phyloP scores from a whole-genome alignment of 768 basidiomycete genomes.

The Leccinellum luteum region DNA sequence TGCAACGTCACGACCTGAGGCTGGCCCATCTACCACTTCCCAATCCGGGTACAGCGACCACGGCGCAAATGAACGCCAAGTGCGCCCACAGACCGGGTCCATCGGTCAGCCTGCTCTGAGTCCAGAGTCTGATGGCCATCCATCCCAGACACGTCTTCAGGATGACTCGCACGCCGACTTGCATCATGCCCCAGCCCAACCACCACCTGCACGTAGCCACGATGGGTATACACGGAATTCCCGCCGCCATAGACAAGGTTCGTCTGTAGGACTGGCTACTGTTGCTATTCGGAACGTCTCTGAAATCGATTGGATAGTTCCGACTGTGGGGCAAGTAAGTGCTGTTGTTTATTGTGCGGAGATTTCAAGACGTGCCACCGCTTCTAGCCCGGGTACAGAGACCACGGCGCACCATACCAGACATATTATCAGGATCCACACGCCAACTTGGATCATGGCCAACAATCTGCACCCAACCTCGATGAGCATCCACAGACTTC shows the following conservation, averaged over 20 bases:
- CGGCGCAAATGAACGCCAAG: neutral
- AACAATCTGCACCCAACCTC: too few species aligned
- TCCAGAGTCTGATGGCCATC: slow-evolving; percentile 5
- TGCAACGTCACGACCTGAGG: slow-evolving; percentile 1
- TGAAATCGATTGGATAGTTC: slow-evolving; percentile 28
- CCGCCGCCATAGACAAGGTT: neutral
- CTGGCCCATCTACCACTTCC: neutral
- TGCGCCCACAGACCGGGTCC: slow-evolving; percentile 1
- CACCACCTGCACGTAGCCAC: slow-evolving; percentile 11
- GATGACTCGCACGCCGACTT: slow-evolving; percentile 7
- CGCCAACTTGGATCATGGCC: too few species aligned
- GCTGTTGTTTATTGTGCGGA: neutral
- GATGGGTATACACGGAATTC: slow-evolving; percentile 17
- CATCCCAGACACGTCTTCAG: neutral
- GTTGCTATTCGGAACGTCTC: neutral
- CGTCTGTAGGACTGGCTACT: neutral
- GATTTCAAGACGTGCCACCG: neutral
- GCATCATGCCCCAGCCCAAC: slow-evolving; percentile 4
- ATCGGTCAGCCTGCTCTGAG: slow-evolving; percentile 10
- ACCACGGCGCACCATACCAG: too few species aligned
- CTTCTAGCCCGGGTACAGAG: slow-evolving; percentile 12
- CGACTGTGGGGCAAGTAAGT: neutral
- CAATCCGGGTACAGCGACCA: neutral
- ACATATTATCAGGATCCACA: too few species aligned
- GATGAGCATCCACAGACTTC: too few species aligned